Evolutionary conservation across 805 yeast genomes (phyloP).

Genomic region (Metschnikowia anglica): DNA sequence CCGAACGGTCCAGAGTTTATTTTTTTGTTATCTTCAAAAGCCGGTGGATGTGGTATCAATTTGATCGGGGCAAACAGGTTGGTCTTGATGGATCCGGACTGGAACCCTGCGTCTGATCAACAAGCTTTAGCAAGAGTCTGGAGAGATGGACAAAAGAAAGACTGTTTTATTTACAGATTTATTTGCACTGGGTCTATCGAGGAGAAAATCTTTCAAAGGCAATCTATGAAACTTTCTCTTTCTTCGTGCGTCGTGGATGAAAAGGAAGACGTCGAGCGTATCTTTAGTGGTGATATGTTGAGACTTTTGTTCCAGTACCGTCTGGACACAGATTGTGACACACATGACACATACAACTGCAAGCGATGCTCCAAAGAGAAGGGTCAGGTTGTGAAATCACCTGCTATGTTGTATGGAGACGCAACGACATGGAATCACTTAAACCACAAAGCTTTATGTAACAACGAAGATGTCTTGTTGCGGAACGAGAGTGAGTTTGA

Average conservation of each 20-base stretch:
- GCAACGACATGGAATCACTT: slow-evolving; percentile 97
- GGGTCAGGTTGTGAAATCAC: slow-evolving; percentile 61
- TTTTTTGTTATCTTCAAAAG: slow-evolving; percentile 87
- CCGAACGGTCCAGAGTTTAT: slow-evolving; percentile 87
- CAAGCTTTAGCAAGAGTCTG: slow-evolving; percentile 97
- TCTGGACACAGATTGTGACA: slow-evolving; percentile 71
- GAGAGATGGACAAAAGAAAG: slow-evolving; percentile 98
- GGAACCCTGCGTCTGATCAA: slow-evolving; percentile 99
- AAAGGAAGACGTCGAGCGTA: slow-evolving; percentile 89
- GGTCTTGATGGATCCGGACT: slow-evolving; percentile 84
- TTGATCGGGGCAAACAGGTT: slow-evolving; percentile 94
- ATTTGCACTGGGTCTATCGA: slow-evolving; percentile 94
- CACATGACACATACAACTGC: slow-evolving; percentile 90
- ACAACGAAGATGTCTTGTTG: slow-evolving; percentile 74
- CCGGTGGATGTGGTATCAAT: slow-evolving; percentile 98
- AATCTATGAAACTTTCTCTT: slow-evolving; percentile 87
- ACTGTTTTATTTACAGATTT: slow-evolving; percentile 91
- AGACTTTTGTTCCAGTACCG: slow-evolving; percentile 72
- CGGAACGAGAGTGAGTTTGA: slow-evolving; percentile 67
- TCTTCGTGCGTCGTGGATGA: slow-evolving; percentile 97
- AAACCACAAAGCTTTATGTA: slow-evolving; percentile 55
- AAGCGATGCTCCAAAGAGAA: slow-evolving; percentile 59
- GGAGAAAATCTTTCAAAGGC: slow-evolving; percentile 94
- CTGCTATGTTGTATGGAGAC: slow-evolving; percentile 95
- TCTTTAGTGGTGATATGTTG: slow-evolving; percentile 80